phyloP scores from a whole-genome alignment of 2,329 filamentous ascomycete genomes.

The Coccinonectria pachysandricola region DNA sequence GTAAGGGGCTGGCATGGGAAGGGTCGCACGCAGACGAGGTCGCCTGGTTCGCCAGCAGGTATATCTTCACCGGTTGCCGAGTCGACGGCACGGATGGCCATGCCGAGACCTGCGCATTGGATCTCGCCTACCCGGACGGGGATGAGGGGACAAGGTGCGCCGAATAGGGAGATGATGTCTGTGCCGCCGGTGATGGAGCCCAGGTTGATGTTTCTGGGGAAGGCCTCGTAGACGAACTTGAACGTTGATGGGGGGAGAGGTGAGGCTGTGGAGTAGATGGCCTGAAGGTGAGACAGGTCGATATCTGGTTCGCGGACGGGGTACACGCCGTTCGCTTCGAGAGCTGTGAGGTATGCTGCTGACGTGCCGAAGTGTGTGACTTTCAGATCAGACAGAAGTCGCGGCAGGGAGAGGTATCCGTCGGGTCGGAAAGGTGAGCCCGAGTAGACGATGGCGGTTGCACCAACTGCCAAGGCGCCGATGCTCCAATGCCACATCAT shows the following conservation, averaged over 20 bases:
- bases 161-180: constrained; percentile 93
- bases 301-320: constrained; percentile 45
- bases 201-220: constrained; percentile 72
- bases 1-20: constrained; percentile 88
- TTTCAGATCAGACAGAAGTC: constrained; percentile 65
- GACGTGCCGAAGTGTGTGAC: constrained; percentile 95
- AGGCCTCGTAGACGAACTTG: constrained; percentile 74
- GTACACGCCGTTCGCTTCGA: constrained; percentile 65
- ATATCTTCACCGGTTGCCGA: constrained; percentile 45
- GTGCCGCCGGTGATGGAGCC: constrained; percentile 93
- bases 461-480: constrained; percentile 71
- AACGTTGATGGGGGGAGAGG: constrained; percentile 91
- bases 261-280: constrained; percentile 90
- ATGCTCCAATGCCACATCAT: constrained; percentile 99
- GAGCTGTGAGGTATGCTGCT: constrained; percentile 81
- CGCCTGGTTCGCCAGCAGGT: constrained; percentile 60
- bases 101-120: constrained; percentile 67
- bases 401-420: constrained; percentile 72
- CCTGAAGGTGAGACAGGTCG: constrained; percentile 57
- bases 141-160: constrained; percentile 66
- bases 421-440: constrained; percentile 80
- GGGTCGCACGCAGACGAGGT: constrained; percentile 75
- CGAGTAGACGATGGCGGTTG: constrained; percentile 80
- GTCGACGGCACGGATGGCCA: constrained; percentile 59
- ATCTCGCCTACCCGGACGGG: constrained; percentile 66